Base-by-base conservation (phyloP, 352 stramenopile species). In the Phytophthora ramorum region DNA sequence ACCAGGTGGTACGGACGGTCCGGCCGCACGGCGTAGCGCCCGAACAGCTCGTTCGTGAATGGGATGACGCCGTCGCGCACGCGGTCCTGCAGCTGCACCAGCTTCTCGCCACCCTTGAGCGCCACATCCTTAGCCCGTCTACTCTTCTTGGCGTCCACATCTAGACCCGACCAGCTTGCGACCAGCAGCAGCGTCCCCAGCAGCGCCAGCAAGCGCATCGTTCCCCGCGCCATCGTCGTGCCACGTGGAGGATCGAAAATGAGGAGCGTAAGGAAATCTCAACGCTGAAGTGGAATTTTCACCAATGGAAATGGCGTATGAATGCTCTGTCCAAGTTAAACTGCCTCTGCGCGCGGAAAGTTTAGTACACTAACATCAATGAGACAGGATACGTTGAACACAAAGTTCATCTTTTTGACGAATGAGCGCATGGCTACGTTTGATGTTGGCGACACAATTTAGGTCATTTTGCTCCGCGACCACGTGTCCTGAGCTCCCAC, bases 1-100 rank as follows among this genome's bases (percentile, higher is more conserved):
- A 96, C 71, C 22, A 93, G 44, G 56, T 96, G 87, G 71, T 94
- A 96, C 46, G 87, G 87, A 28, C 87, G 85, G 47, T 94, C 85
- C 0, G 87, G 79, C 1, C 83, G 83, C 51, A 81, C 44, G 14
- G 79, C 85, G 28, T 85, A 82, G 56, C 83, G 73, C 10, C 76
- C 64, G 65, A 89, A 96, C 17, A 75, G 68, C 2, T 91, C 80
- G 52, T 35, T 64, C 13, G 69, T 81, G 48, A 96, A 85, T 41
- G 76, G 53, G 35, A 96, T 55, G 40, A 93, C 71, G 48, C 83
- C 83, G 48, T 91, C 77, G 35, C 76, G 75, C 64, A 88, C 68
- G 52, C 62, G 71, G 12, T 58, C 61, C 7, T 78, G 69, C 16
- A 95, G 74, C 65, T 81, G 67, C 35, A 63, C 73, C 59, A 95